phyloP scores from a whole-genome alignment of 768 basidiomycete species.

The Leccinum longicurvipes region DNA sequence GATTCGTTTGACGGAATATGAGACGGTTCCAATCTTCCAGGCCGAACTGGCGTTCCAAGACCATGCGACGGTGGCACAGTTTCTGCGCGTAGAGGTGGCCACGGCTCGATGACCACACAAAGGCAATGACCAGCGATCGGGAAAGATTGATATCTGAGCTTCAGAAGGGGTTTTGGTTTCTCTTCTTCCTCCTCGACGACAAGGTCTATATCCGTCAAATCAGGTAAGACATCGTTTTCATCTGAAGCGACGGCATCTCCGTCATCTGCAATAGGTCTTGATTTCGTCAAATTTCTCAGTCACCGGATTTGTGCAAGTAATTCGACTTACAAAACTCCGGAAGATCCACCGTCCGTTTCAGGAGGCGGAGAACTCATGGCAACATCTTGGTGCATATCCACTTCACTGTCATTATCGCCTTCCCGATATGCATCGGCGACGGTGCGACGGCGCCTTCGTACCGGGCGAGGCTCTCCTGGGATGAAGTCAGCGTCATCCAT shows the following conservation, averaged over 20 bases:
- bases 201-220: conserved; percentile 33
- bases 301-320: neutral
- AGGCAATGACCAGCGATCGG: conserved; percentile 68
- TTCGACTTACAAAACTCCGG: conserved; percentile 7
- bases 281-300: neutral
- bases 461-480: conserved; percentile 23
- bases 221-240: neutral
- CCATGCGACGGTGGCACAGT: conserved; percentile 32
- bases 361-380: conserved; percentile 13
- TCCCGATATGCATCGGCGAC: conserved; percentile 26
- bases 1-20: conserved; percentile 16
- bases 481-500: conserved; percentile 10
- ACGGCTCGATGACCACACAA: conserved; percentile 82
- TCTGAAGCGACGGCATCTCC: neutral
- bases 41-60: conserved; percentile 24
- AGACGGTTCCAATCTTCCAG: conserved; percentile 29
- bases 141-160: conserved; percentile 69
- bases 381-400: conserved; percentile 10
- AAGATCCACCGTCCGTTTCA: neutral
- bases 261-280: neutral
- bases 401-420: conserved; percentile 18
- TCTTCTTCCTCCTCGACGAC: conserved; percentile 57
- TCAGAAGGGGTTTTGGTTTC: conserved; percentile 69
- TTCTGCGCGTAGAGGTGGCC: conserved; percentile 49
- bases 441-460: conserved; percentile 31